Evolutionary conservation across 2,329 filamentous ascomycete species (phyloP), one percentile per base, ranked within the genome.

Genomic region (Sarocladium oryzae): DNA sequence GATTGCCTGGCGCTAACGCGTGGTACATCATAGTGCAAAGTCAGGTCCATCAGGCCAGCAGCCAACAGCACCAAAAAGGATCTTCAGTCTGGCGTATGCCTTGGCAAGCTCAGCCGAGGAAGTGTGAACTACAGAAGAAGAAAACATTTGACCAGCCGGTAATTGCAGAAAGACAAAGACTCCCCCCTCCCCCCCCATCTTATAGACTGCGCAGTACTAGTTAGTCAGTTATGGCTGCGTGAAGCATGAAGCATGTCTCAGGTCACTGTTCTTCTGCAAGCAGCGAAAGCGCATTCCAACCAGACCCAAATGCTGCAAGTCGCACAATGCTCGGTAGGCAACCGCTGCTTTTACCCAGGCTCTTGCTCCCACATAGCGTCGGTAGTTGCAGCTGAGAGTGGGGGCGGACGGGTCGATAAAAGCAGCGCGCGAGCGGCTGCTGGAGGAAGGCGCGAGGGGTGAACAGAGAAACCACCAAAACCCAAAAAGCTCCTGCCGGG

Each of bases 11-110:
- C n/a, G n/a, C n/a, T n/a, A n/a, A n/a, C n/a, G n/a, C n/a, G n/a
- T n/a, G n/a, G 37, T 40, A 20, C 37, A 7, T n/a, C 37, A 20
- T 43, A 43, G 40, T 26, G n/a, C 40, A 43, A 43, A 43, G 40
- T 43, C 40, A 43, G n/a, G 40, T 26, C n/a, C 11, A 28, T 11
- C 23, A n/a, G 9, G 16, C 11, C 36, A 21, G 18, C 11, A 20
- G 21, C 28, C 7, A 30, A 7, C 28, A 30, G 7, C 7, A 30
- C 28, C 28, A 30, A 30, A 30, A 30, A 30, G 13, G 28, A 30
- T 13, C 7, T 13, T 13, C 28, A 37, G 35, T 18, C 35, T 37
- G n/a, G n/a, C n/a, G n/a, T 26, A 16, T 28, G 23, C 21, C 20
- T 26, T 43, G 23, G 40, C 20, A 43, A 23, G 5, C 23, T 43